Base-by-base conservation (phyloP, 805 yeast species). In the Zygosaccharomyces gambellarensis region DNA sequence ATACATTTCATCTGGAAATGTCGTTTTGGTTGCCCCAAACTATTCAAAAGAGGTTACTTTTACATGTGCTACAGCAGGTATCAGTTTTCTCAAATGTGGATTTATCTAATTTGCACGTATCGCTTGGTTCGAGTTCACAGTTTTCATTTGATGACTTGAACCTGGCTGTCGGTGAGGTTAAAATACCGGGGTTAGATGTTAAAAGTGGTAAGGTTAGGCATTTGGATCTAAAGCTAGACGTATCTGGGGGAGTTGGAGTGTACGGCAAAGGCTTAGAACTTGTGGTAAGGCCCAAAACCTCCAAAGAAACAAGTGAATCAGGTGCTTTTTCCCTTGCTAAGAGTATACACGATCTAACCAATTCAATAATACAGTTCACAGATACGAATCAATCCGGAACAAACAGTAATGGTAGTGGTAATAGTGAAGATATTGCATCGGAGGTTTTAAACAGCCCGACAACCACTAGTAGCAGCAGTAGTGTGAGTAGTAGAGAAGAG, bases 81-180 rank as follows among this genome's bases (percentile, higher is more conserved):
- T 81, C 90, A 12, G 69, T 90, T 38, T 87, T 90, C 61, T 85
- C 96, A 1, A 86, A 84, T 56, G 78, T 90, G 21, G 95, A 90
- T 64, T 72, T 89, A 17, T 85, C 89, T 17, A 85, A 89, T 61
- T 65, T 90, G 46, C 94, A 89, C 60, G 89, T 90, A 0, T 83
- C 95, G 4, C 69, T 87, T 19, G 87, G 87, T 1, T 71, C 83
- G 3, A 76, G 73, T 48, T 71, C 73, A 14, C 69, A 71, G 65
- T 76, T 75, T 64, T 73, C 71, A 50, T 75, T 78, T 14, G 75
- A 78, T 40, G 83, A 87, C 63, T 79, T 90, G 8, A 75, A 81
- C 43, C 68, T 90, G 27, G 92, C 86, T 61, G 81, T 88, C 0
- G 88, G 84, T 28, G 84, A 82, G 49, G 72, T 88, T 39, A 73